phyloP scores from a whole-genome alignment of 257 asterid genomes.

The Solanum raphanifolium region DNA sequence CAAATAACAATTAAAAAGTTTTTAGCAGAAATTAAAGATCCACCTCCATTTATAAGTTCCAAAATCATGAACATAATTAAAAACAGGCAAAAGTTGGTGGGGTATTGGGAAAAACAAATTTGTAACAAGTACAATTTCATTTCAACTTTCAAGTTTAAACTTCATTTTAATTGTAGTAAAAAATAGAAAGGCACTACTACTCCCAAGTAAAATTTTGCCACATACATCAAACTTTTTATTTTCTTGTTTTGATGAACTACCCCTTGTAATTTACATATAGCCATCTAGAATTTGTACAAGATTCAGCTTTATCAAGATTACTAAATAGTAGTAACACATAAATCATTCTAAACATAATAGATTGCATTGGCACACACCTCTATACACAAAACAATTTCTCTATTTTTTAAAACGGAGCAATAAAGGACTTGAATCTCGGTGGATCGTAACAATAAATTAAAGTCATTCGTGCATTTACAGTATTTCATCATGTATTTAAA shows the following conservation, averaged over 20 bases:
- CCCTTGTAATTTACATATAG: neutral
- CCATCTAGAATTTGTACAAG: neutral
- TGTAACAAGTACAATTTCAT: neutral
- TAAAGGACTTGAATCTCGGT: neutral
- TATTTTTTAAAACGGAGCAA: neutral
- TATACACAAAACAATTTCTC: neutral
- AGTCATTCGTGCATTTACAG: neutral
- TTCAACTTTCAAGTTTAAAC: neutral
- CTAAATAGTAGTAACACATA: neutral
- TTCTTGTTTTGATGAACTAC: neutral
- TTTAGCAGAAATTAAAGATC: neutral
- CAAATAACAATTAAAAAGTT: neutral
- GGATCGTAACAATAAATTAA: neutral
- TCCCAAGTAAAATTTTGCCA: neutral
- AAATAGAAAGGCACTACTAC: neutral
- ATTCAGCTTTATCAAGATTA: neutral
- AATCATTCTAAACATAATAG: neutral
- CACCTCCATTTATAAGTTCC: neutral
- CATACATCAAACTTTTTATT: neutral
- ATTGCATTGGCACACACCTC: neutral
- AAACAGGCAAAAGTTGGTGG: neutral
- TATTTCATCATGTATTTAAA: neutral
- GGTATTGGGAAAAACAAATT: neutral
- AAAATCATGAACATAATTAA: neutral
- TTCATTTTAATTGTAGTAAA: neutral